Evolutionary conservation across 192 early-diverging fungal species (phyloP).

Genomic region (Rhizoclosmatium globosum): DNA sequence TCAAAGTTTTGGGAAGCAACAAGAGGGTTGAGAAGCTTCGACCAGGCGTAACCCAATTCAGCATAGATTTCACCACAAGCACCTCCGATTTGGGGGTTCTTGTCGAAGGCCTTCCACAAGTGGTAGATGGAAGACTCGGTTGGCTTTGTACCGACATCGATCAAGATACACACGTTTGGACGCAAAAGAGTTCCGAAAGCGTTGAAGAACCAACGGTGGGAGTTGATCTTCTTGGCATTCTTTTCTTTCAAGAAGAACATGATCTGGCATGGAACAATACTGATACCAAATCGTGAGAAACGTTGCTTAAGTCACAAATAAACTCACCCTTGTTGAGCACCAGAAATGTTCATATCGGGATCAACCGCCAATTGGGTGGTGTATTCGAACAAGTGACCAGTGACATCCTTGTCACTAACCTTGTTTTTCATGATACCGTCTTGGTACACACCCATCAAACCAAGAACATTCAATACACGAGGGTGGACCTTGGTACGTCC

Average conservation of each 20-base stretch:
- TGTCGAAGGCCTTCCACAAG: constrained; percentile 92
- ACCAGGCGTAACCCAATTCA: constrained; percentile 62
- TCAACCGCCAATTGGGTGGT: constrained; percentile 81
- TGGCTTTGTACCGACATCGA: constrained; percentile 96
- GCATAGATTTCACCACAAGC: constrained; percentile 96
- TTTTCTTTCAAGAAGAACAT: constrained; percentile 93
- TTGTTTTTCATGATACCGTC: constrained; percentile 63
- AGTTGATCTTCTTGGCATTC: constrained; percentile 94
- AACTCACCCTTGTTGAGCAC: constrained; percentile 65
- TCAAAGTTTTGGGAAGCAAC: constrained; percentile 79
- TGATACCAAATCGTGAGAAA: neutral
- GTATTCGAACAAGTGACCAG: constrained; percentile 91
- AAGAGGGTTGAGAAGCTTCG: constrained; percentile 69
- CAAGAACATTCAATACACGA: constrained; percentile 80
- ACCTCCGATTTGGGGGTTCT: constrained; percentile 81
- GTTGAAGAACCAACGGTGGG: constrained; percentile 97
- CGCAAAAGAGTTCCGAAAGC: constrained; percentile 84
- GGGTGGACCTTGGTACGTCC: constrained; percentile 84
- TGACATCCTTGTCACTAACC: constrained; percentile 75
- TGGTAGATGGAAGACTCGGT: constrained; percentile 85
- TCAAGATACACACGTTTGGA: constrained; percentile 83
- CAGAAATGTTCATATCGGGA: constrained; percentile 69
- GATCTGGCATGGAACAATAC: constrained; percentile 81
- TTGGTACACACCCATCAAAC: constrained; percentile 77
- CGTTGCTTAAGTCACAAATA: neutral